These are phyloP conservation scores for Hypoxylon sp. DNA, from an alignment of 2,329 filamentous ascomycete species.

Conservation along the genomic window DNA sequence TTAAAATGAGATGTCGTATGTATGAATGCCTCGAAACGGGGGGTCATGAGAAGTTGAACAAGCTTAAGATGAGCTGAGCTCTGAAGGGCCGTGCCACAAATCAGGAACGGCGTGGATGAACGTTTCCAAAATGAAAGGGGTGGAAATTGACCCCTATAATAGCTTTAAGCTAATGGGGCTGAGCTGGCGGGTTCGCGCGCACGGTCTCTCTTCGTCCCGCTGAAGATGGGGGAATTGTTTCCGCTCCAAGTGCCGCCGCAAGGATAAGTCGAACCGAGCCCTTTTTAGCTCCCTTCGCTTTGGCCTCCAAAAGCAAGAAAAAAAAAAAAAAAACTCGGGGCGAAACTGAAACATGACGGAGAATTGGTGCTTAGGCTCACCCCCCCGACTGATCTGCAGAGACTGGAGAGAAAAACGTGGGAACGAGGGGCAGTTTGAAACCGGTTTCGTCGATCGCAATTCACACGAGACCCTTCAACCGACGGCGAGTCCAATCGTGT, in stretches of 20 bases:
- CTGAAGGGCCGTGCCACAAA: slow-evolving; percentile 7
- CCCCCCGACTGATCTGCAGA: slow-evolving; percentile 26
- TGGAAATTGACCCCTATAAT: slow-evolving; percentile 11
- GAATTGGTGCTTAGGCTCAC: neutral
- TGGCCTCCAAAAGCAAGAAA: too few relatives aligned
- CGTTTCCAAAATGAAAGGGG: slow-evolving; percentile 15
- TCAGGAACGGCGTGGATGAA: slow-evolving; percentile 5
- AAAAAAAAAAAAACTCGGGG: slow-evolving; percentile 9
- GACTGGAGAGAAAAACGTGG: slow-evolving; percentile 24
- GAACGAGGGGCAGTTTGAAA: slow-evolving; percentile 24
- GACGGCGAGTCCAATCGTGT: slow-evolving; percentile 66
- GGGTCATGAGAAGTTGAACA: slow-evolving; percentile 12
- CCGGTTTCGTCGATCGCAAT: slow-evolving; percentile 19
- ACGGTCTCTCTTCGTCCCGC: slow-evolving; percentile 13
- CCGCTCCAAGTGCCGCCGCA: slow-evolving; percentile 11
- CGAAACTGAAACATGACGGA: slow-evolving; percentile 28
- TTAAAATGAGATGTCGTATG: slow-evolving; percentile 22
- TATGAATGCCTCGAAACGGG: slow-evolving; percentile 15
- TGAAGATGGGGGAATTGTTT: slow-evolving; percentile 2
- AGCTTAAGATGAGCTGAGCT: slow-evolving; percentile 17
- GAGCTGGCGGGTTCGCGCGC: slow-evolving; percentile 8
- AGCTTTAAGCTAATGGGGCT: slow-evolving; percentile 10
- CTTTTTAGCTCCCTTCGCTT: slow-evolving; percentile 12
- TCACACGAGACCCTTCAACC: slow-evolving; percentile 59
- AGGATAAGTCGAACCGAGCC: slow-evolving; percentile 36